phyloP scores from a whole-genome alignment of 176 grass and related monocot genomes.

The Pontederia paniculata region DNA sequence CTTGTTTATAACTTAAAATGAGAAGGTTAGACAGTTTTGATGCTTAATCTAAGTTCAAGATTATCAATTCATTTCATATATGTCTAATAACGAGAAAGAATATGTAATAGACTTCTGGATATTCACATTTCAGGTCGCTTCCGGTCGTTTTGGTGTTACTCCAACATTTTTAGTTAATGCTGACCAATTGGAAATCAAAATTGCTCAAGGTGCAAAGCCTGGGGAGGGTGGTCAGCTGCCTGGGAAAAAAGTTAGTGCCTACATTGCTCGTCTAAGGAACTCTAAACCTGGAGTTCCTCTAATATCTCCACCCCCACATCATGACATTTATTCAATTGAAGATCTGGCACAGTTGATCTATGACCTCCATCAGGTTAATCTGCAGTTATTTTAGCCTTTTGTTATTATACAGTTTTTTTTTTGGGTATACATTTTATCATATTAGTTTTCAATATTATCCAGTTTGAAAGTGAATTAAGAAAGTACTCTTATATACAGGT shows the following conservation, averaged over 20 bases:
- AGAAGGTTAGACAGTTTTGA: too few relatives aligned
- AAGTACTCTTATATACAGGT: slow-evolving; percentile 40
- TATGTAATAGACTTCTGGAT: slow-evolving; percentile 15
- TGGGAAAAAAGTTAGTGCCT: slow-evolving; percentile 99
- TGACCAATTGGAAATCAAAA: slow-evolving; percentile 95
- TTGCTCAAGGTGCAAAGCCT: slow-evolving; percentile 98
- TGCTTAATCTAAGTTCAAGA: not conserved
- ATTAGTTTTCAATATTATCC: not conserved
- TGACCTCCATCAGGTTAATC: slow-evolving; percentile 96
- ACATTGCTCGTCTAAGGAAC: slow-evolving; percentile 93
- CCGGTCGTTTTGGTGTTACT: slow-evolving; percentile 97
- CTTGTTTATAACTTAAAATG: too few relatives aligned
- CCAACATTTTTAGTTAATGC: slow-evolving; percentile 98
- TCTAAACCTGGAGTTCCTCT: slow-evolving; percentile 99
- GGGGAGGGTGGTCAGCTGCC: slow-evolving; percentile 98
- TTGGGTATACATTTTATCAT: too few relatives aligned
- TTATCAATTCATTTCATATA: not conserved
- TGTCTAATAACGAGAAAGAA: not conserved
- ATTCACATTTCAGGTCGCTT: slow-evolving; percentile 67
- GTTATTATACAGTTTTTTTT: slow-evolving; percentile 10
- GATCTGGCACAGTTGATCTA: slow-evolving; percentile 99
- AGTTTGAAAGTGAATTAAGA: not conserved
- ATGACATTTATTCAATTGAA: slow-evolving; percentile 99
- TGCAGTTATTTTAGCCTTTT: not conserved
- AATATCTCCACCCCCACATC: slow-evolving; percentile 97